Evolutionary conservation across 306 rosid species (phyloP).

Genomic region (Cyamopsis tetragonoloba): DNA sequence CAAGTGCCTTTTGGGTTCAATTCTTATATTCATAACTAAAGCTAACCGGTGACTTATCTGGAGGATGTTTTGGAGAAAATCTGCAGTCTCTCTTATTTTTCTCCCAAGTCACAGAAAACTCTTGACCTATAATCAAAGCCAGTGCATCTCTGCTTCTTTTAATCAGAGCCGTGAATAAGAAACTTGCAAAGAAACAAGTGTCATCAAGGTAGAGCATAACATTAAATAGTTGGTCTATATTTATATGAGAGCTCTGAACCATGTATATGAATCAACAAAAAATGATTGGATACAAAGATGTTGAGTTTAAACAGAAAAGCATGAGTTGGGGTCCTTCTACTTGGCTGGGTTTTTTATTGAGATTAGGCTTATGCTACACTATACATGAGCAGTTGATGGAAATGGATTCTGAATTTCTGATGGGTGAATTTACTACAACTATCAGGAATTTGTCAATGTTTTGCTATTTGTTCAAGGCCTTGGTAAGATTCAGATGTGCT

Average conservation of each 20-base stretch:
- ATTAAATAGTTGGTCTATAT: neutral
- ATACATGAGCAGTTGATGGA: neutral
- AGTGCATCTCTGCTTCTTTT: slow-evolving; percentile 44
- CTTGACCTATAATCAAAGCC: slow-evolving; percentile 3
- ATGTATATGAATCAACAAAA: slow-evolving; percentile 1
- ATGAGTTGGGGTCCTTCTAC: neutral
- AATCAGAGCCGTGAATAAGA: slow-evolving; percentile 44
- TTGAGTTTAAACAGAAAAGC: neutral
- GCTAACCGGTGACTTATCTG: slow-evolving; percentile 32
- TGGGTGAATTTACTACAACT: neutral
- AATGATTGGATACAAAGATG: neutral
- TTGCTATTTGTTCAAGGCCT: neutral
- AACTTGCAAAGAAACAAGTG: slow-evolving; percentile 50
- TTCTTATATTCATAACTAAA: slow-evolving; percentile 32
- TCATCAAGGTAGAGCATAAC: slow-evolving; percentile 29
- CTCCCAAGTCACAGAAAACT: slow-evolving; percentile 41
- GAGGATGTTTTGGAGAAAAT: slow-evolving; percentile 35
- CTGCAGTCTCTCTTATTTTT: slow-evolving; percentile 42
- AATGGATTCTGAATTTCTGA: neutral
- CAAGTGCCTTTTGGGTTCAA: slow-evolving; percentile 27
- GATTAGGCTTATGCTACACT: neutral
- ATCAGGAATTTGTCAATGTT: neutral
- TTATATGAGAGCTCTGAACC: neutral
- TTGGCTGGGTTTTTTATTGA: neutral
- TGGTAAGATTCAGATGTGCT: neutral